Evolutionary conservation across 306 rosid genomes (phyloP).

Genomic region (Trifolium pratense): DNA sequence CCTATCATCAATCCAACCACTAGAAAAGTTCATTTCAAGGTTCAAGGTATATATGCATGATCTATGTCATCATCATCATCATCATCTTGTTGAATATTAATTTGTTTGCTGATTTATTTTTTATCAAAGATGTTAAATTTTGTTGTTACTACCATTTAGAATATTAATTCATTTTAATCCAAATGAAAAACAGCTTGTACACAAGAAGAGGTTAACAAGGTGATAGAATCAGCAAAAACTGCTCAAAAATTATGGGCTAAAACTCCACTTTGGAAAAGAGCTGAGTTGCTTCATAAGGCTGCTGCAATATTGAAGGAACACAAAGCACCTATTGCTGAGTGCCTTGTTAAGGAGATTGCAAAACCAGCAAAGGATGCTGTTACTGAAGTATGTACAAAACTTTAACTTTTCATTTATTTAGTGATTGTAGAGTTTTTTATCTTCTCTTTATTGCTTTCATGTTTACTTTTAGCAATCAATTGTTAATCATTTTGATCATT

Average conservation of each 20-base stretch:
- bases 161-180: not conserved
- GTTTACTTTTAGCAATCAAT: too few relatives aligned
- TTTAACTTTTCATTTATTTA: not conserved
- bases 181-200: conserved; percentile 66
- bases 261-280: conserved; percentile 90
- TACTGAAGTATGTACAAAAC: conserved; percentile 58
- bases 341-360: conserved; percentile 89
- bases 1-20: conserved; percentile 87
- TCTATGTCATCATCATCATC: too few relatives aligned
- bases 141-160: too few relatives aligned
- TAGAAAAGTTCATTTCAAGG: conserved; percentile 75
- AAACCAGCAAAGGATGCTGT: conserved; percentile 87
- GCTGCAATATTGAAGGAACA: conserved; percentile 85
- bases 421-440: not conserved
- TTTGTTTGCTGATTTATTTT: too few relatives aligned
- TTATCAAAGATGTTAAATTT: too few relatives aligned
- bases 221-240: conserved; percentile 66
- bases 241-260: conserved; percentile 90
- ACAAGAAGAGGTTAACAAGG: conserved; percentile 75
- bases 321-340: conserved; percentile 79
- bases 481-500: too few relatives aligned
- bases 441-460: too few relatives aligned
- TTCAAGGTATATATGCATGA: conserved; percentile 76
- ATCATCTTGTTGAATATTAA: too few relatives aligned
- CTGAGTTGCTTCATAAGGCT: conserved; percentile 89